Evolutionary conservation across 176 grass and related monocot genomes (phyloP).

Genomic region (Tillandsia leiboldiana): DNA sequence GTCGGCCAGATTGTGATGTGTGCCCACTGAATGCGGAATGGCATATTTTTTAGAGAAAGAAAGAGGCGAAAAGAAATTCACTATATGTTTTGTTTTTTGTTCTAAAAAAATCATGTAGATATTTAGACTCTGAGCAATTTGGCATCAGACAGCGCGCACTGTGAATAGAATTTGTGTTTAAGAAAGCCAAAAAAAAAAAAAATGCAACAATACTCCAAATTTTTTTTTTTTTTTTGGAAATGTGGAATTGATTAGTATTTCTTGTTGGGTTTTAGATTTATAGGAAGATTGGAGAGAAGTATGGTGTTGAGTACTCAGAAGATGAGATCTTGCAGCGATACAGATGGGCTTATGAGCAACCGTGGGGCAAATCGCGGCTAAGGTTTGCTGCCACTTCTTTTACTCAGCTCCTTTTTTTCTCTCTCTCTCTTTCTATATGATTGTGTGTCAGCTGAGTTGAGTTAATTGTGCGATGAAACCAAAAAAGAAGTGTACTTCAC

Average conservation of each 20-base stretch:
- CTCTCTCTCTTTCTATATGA: not conserved
- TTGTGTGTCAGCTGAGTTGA: too few species aligned
- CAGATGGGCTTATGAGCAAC: constrained; percentile 52
- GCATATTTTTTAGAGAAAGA: too few species aligned
- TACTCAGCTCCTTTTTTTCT: not conserved
- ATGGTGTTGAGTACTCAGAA: constrained; percentile 80
- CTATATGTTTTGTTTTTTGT: too few species aligned
- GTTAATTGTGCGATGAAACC: too few species aligned
- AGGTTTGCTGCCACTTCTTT: constrained; percentile 30
- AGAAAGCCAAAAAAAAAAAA: not conserved
- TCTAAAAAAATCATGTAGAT: too few species aligned
- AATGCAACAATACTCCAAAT: not conserved
- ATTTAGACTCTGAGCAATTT: too few species aligned
- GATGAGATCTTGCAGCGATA: constrained; percentile 80
- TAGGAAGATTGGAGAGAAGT: constrained; percentile 70
- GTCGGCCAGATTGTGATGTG: too few species aligned
- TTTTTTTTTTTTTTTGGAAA: constrained; percentile 1
- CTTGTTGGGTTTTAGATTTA: constrained; percentile 49
- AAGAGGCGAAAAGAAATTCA: too few species aligned
- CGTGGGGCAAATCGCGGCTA: constrained; percentile 81
- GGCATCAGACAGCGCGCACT: too few species aligned
- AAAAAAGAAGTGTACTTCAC: too few species aligned
- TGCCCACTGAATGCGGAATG: too few species aligned
- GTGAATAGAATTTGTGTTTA: not conserved
- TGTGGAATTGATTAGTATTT: not conserved